Evolutionary conservation across 495 filamentous ascomycete genomes (phyloP).

Genomic region (Chaetomium tenue): DNA sequence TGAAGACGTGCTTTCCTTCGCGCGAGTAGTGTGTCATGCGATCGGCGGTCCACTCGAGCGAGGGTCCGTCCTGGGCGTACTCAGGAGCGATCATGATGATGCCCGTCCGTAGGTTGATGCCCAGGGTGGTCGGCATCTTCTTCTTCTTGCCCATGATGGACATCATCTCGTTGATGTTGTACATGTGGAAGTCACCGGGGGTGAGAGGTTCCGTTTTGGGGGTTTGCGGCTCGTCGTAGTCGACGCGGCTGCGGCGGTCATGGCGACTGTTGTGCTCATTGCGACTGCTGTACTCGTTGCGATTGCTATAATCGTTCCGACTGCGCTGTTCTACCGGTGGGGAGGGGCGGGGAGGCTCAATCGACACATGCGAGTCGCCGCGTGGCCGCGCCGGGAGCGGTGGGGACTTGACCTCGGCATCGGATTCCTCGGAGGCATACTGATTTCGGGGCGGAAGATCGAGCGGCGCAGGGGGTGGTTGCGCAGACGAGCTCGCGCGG

Average conservation of each 20-base stretch:
- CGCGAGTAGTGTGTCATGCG: constrained; percentile 93
- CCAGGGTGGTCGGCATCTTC: constrained; percentile 94
- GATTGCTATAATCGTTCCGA: constrained; percentile 28
- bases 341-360: constrained; percentile 49
- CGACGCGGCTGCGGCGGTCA: constrained; percentile 18
- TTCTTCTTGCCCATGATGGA: constrained; percentile 92
- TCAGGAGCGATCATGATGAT: constrained; percentile 91
- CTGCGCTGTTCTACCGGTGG: constrained; percentile 28
- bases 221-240: constrained; percentile 31
- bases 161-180: constrained; percentile 95
- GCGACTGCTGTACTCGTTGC: constrained; percentile 11
- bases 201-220: constrained; percentile 46
- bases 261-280: background rate
- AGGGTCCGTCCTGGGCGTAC: constrained; percentile 69
- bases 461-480: constrained; percentile 29
- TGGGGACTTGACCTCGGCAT: constrained; percentile 39
- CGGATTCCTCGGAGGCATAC: constrained; percentile 34
- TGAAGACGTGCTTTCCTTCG: constrained; percentile 96
- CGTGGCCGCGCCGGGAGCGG: constrained; percentile 67
- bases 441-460: constrained; percentile 26
- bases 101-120: constrained; percentile 81
- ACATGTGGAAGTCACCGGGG: constrained; percentile 82
- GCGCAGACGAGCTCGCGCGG: constrained; percentile 30
- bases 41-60: constrained; percentile 90
- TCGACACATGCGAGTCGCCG: constrained; percentile 57